Evolutionary conservation across 768 basidiomycete genomes (phyloP), one percentile per base, ranked within the genome.

Genomic region (Amyloporia xantha): DNA sequence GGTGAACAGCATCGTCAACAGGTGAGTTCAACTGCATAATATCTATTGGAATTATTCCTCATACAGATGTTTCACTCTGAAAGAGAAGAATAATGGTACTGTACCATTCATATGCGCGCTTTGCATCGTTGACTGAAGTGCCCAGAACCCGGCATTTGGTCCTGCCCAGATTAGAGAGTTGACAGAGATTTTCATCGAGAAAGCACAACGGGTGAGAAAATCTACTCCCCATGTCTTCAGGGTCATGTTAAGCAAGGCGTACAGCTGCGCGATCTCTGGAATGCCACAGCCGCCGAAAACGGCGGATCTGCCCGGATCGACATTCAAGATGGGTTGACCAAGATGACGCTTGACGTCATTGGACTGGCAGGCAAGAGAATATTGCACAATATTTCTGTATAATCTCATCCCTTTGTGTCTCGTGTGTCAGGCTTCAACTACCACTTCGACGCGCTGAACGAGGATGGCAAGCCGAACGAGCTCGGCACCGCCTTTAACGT

Each of bases 71-170:
- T 19, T 25, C 11, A 30, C 38, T 17, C n/a, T 38, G 11, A 26
- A 17, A 48, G 47, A 39, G 47, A 19, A 39, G 47, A 11, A 30
- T 48, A 17, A 48, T 48, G 38, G 47, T 48, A 28, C n/a, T n/a
- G n/a, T n/a, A n/a, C n/a, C n/a, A n/a, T n/a, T n/a, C n/a, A 13
- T 28, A 4, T 4, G 4, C 15, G n/a, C 17, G 11, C 27, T 5
- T 46, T 12, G 4, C 11, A 19, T n/a, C n/a, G 13, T 21, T 47
- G 21, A 20, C 28, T 41, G 38, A 39, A n/a, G n/a, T 26, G 7
- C 13, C 24, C 30, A 73, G 83, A 86, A 84, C 52, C 83, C 83
- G 15, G 82, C 82, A 0, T 86, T 86, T 55, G 81, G 82, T 2
- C 69, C 72, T 1, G 63, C 71, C 2, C 81, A 84, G 54, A 71